Evolutionary conservation across 2,329 filamentous ascomycete species (phyloP).

Genomic region (Lithohypha guttulata): DNA sequence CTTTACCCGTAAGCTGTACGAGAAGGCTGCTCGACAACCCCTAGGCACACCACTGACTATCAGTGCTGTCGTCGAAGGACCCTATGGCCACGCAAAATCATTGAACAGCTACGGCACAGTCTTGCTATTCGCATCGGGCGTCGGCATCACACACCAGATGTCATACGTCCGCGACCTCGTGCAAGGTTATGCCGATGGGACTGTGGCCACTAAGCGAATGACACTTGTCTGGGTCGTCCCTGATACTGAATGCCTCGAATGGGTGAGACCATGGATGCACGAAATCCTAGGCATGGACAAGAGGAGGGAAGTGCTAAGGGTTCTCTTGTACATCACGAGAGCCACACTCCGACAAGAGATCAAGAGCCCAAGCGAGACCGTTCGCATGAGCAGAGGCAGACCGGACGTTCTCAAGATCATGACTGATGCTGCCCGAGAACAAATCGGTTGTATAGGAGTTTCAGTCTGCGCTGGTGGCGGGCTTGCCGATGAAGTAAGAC

Average conservation of each 20-base stretch:
- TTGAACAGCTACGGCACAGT: slow-evolving; percentile 88
- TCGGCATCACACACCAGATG: slow-evolving; percentile 91
- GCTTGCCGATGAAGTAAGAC: slow-evolving; percentile 63
- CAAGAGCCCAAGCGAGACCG: slow-evolving; percentile 61
- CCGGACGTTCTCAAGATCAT: slow-evolving; percentile 74
- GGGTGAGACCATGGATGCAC: slow-evolving; percentile 81
- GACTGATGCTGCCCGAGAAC: slow-evolving; percentile 67
- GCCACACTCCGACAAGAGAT: slow-evolving; percentile 77
- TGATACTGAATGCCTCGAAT: slow-evolving; percentile 78
- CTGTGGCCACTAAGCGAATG: slow-evolving; percentile 68
- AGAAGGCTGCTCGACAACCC: slow-evolving; percentile 47
- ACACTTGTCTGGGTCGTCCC: slow-evolving; percentile 89
- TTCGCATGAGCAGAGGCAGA: slow-evolving; percentile 85
- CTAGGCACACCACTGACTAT: slow-evolving; percentile 48
- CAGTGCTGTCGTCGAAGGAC: slow-evolving; percentile 73
- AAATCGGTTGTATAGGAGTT: slow-evolving; percentile 81
- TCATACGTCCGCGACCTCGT: slow-evolving; percentile 74
- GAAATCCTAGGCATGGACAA: slow-evolving; percentile 67
- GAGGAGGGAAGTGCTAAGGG: slow-evolving; percentile 69
- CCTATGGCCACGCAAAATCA: slow-evolving; percentile 72
- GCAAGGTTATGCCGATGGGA: slow-evolving; percentile 56
- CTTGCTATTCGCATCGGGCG: slow-evolving; percentile 81
- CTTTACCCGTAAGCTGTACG: slow-evolving; percentile 72
- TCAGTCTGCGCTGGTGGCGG: slow-evolving; percentile 67
- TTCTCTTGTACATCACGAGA: slow-evolving; percentile 82